Evolutionary conservation across 345 rosid genomes (phyloP), one percentile per base, ranked within the genome.

Genomic region (Citrus australasica): DNA sequence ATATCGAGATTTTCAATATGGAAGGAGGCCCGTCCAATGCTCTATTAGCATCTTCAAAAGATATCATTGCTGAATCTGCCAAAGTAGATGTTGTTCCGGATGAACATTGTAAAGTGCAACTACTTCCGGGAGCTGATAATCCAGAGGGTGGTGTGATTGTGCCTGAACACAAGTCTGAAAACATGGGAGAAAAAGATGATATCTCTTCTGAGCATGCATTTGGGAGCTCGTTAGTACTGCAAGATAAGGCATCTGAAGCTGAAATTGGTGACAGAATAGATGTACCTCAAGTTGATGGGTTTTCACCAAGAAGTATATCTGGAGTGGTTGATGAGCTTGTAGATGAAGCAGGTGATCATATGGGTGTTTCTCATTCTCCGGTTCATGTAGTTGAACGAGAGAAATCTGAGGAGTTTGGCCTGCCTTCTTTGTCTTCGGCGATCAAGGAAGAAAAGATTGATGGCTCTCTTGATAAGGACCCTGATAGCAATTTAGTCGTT

Each of bases 181-280:
- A n/a, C 9, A 78, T 61, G 72, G 69, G 76, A 77, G 79, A 60
- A 3, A 75, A 59, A 74, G 22, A 46, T 65, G 71, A 77, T 17
- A 33, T 32, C 71, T 70, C 53, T 33, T 60, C 67, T 7, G 67
- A 81, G 68, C 76, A 28, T 63, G 10, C 65, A 3, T 21, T 58
- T 59, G 64, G 46, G 62, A 25, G 67, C 58, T 70, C 62, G 4
- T 66, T 46, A 19, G 71, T 27, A n/a, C 65, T 28, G 11, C 72
- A 25, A 21, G 74, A 37, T 37, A 76, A 62, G 37, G 77, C 22
- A 46, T 48, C 78, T 76, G 84, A 73, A 80, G 60, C 67, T 46
- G 69, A n/a, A 48, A 67, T 48, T 46, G 8, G 28, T 30, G 70
- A 71, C 75, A 76, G 73, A 74, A 73, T 76, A n/a, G 69, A 68